Evolutionary conservation across 2,329 filamentous ascomycete species (phyloP).

Genomic region (Trichoderma koningiopsis): DNA sequence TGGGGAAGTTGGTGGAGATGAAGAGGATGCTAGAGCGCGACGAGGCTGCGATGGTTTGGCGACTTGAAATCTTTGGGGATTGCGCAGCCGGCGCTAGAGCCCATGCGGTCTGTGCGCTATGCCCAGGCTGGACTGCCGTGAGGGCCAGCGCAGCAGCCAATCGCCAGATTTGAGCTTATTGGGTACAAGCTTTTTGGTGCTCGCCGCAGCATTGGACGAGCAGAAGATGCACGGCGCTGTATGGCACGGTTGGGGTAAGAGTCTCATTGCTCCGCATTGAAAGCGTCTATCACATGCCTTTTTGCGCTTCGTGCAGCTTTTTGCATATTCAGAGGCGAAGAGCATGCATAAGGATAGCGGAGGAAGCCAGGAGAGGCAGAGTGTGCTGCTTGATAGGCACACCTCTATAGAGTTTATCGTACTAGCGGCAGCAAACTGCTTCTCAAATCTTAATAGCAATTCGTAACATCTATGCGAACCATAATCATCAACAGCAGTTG

Average conservation of each 20-base stretch:
- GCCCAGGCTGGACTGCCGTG: neutral
- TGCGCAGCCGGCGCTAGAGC: constrained; percentile 14
- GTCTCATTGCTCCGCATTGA: constrained; percentile 14
- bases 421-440: neutral
- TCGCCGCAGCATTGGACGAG: neutral
- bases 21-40: constrained; percentile 19
- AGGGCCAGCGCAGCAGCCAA: neutral
- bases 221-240: constrained; percentile 4
- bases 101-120: constrained; percentile 12
- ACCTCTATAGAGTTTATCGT: neutral
- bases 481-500: neutral
- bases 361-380: neutral
- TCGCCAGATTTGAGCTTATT: neutral
- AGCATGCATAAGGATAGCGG: neutral
- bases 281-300: constrained; percentile 17
- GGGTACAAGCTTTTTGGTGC: neutral
- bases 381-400: neutral
- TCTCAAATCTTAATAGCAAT: neutral
- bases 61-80: constrained; percentile 11
- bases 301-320: neutral
- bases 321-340: neutral
- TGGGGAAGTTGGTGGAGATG: neutral
- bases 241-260: neutral
- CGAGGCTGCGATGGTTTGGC: constrained; percentile 27
- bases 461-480: neutral